Evolutionary conservation across 2,329 filamentous ascomycete genomes (phyloP), one percentile per base, ranked within the genome.

Genomic region (Pseudogymnoascus sp.): DNA sequence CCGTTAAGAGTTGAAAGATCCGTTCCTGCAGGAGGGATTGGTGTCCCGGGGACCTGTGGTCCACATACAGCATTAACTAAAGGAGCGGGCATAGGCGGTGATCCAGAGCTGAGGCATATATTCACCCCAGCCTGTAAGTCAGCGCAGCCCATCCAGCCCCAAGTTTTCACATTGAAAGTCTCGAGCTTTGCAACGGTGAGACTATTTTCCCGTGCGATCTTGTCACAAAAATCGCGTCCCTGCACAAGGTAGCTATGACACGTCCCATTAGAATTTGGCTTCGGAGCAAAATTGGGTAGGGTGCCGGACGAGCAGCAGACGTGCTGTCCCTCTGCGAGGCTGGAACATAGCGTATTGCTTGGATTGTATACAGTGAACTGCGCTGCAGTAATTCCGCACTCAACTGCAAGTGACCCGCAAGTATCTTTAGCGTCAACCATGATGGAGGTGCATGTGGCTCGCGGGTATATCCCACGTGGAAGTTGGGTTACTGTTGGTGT

Each of bases 31-130:
- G 67, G 12, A 0, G 77, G 75, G 9, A 67, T 58, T 7, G 65
- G 59, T 0, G 78, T 79, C 0, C 77, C 76, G 3, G 73, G 73
- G 0, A 75, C 72, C 55, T 76, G 72, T 0, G 80, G 80, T 0
- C 81, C 80, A 67, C 80, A 81, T 0, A 74, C 65, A 12, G 76
- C 75, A 58, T 75, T 74, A 1, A 68, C 23, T 2, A 78, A 65
- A 1, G 71, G 63, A 0, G 74, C 70, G 1, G 79, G 79, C 69
- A 80, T 73, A 0, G 77, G 77, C 5, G 77, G 72, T 1, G 62
- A 64, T 3, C 78, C 78, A 0, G 67, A 65, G 62, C 75, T 77
- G 0, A 80, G 66, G 62, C 78, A 80, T 4, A 80, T 75, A 9
- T 68, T 69, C 2, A 62, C 36, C 1, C 71, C 70, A 14, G 67